A percentile compares a stretch with the other conserved stretches of the same genome.
phyloP scores from a whole-genome alignment of 805 yeast species.

The Metschnikowia chrysomelidarum region DNA sequence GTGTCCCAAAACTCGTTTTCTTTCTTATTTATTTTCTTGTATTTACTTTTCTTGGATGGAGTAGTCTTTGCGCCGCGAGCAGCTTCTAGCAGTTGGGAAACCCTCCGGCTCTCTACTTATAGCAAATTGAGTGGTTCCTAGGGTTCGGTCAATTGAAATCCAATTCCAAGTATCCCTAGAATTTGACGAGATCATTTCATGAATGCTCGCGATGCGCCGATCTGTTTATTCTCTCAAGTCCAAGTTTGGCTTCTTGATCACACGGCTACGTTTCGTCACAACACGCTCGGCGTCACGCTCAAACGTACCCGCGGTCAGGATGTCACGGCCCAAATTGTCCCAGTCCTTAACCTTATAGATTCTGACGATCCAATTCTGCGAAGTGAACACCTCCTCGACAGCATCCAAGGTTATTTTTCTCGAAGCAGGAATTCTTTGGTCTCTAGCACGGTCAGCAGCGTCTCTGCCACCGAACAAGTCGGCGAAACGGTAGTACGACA shows the following conservation, averaged over 20 bases:
- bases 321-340: slow-evolving; percentile 83
- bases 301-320: slow-evolving; percentile 54
- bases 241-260: slow-evolving; percentile 51
- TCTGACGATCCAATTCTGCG: slow-evolving; percentile 96
- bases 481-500: slow-evolving; percentile 84
- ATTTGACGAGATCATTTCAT: no score
- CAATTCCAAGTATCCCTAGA: no score
- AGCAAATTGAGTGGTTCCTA: no score
- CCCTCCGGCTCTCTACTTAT: no score
- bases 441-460: slow-evolving; percentile 83
- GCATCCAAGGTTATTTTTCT: slow-evolving; percentile 59
- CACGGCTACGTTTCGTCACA: slow-evolving; percentile 39
- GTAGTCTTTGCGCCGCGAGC: no score
- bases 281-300: slow-evolving; percentile 37
- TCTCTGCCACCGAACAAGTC: slow-evolving; percentile 63
- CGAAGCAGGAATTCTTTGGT: slow-evolving; percentile 61
- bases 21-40: no score
- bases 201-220: no score
- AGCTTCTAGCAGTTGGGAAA: no score
- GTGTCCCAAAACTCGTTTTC: no score
- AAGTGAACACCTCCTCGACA: slow-evolving; percentile 90
- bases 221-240: slow-evolving; percentile 48
- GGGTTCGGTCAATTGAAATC: no score
- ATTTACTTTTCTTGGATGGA: no score
- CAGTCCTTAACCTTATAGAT: slow-evolving; percentile 86